Base-by-base conservation (phyloP, 345 rosid genomes). In the Arabis alpina region DNA sequence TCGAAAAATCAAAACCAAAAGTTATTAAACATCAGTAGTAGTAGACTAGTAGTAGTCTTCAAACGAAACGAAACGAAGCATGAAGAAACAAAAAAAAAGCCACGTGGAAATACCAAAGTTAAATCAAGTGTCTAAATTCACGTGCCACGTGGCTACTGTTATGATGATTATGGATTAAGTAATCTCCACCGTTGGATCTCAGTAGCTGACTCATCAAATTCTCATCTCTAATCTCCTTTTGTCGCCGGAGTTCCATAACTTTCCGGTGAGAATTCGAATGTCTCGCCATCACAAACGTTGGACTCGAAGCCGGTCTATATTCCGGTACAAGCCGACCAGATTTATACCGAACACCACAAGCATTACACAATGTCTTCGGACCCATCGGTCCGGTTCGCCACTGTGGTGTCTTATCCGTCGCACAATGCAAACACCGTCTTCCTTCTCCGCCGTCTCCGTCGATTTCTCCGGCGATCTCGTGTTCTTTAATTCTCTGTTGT, bases 51-150 rank as follows among this genome's bases (percentile, higher is more conserved):
- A 32, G 36, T 54, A 53, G 64, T 34, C 56, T 72, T 56, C 9
- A 32, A 25, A 9, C 25, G n/a, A 0, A 15, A 27, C 10, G 36
- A 10, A 64, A 36, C 11, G 16, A 61, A 62, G 15, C 56, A 47
- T 16, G 11, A 40, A 45, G 9, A 42, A 72, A 48, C 49, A 24
- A 37, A 61, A 19, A 19, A 37, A 28, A 28, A 28, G 32, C 71
- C 39, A 73, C 71, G 72, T 74, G 72, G 72, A 66, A 65, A 65
- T 12, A 41, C 10, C 4, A 58, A 19, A 49, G 30, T 66, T 54
- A 89, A 73, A 88, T 88, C 56, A 88, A 80, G 80, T 87, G 93
- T 74, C 90, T 74, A 83, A 81, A 88, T 70, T 86, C 87, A 50
- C 92, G 78, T 3, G 93, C 93, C 80, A 85, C 87, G 61, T 87